Conservation (phyloP, 176 grass and related monocot genomes). For the Olyra latifolia region DNA sequence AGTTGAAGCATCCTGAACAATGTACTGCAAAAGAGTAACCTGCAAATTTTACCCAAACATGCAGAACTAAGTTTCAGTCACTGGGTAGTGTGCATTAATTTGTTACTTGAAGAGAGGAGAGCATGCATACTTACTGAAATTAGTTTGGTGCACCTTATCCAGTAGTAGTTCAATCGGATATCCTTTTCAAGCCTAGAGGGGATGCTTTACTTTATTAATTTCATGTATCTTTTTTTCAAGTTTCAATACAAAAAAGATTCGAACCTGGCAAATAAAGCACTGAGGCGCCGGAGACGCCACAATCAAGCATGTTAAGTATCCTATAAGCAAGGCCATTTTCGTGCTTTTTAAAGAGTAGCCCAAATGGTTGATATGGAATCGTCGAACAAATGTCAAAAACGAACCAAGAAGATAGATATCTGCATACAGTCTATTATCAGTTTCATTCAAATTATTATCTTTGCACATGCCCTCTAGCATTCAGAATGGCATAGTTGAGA, state of each 20-base stretch:
- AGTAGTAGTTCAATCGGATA: conserved; percentile 82
- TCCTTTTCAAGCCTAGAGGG: conserved; percentile 83
- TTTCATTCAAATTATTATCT: background rate
- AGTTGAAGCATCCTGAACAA: conserved; percentile 86
- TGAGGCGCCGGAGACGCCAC: conserved; percentile 78
- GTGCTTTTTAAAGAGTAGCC: conserved; percentile 57
- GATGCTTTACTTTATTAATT: conserved; percentile 18
- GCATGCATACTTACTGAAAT: conserved; percentile 58
- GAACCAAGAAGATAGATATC: conserved; percentile 84
- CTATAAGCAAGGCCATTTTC: conserved; percentile 62
- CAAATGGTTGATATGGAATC: conserved; percentile 65
- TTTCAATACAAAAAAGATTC: conserved; percentile 17
- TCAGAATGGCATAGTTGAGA: background rate
- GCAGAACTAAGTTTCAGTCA: conserved; percentile 21
- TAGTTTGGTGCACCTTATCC: conserved; percentile 85
- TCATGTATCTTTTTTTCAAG: conserved; percentile 16
- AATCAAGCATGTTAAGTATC: conserved; percentile 75
- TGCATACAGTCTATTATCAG: conserved; percentile 37
- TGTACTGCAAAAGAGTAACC: conserved; percentile 86
- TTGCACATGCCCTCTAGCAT: conserved; percentile 16
- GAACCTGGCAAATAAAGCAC: conserved; percentile 84
- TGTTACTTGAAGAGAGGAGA: conserved; percentile 16
- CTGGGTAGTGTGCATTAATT: background rate
- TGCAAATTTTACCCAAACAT: conserved; percentile 30
- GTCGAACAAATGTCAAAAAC: conserved; percentile 82